Percentiles rank a stretch among this genome's conserved stretches.
Conservation (phyloP, 805 yeast genomes). For the Ogataea polymorpha region DNA sequence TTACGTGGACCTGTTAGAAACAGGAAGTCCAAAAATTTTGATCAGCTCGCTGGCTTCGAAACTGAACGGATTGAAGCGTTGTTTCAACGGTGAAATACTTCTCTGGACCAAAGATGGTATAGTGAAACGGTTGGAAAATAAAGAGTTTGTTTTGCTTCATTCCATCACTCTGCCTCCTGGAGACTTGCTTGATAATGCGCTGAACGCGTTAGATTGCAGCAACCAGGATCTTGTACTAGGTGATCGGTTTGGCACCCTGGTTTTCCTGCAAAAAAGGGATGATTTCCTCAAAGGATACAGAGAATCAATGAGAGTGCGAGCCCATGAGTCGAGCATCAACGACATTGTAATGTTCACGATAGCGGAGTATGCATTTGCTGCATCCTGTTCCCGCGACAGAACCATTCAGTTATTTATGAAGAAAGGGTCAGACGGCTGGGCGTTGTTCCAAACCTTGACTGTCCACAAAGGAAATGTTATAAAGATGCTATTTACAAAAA, state of each 20-base stretch:
- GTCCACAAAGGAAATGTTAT: constrained; percentile 54
- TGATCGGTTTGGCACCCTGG: constrained; percentile 46
- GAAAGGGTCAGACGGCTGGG: constrained; percentile 38
- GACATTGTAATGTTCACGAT: constrained; percentile 39
- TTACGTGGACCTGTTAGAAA: constrained; percentile 20
- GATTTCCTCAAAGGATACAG: constrained; percentile 20
- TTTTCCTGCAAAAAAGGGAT: constrained; percentile 27
- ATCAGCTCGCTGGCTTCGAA: constrained; percentile 38
- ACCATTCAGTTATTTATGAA: constrained; percentile 54
- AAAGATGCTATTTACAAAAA: constrained; percentile 33
- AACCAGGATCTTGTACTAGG: constrained; percentile 37
- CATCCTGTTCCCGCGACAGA: constrained; percentile 57
- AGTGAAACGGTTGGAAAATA: constrained; percentile 29
- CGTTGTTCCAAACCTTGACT: constrained; percentile 55
- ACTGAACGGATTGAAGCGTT: constrained; percentile 38
- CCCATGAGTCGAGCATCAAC: constrained; percentile 52
- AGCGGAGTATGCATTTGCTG: constrained; percentile 31
- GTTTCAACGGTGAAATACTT: constrained; percentile 32
- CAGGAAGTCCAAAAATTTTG: constrained; percentile 19
- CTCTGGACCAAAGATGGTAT: constrained; percentile 44
- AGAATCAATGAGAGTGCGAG: constrained; percentile 33
- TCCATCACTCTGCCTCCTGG: constrained; percentile 22
- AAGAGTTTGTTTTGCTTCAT: constrained; percentile 11
- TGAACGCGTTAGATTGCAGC: constrained; percentile 40
- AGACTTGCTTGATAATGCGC: constrained; percentile 38